Conservation (phyloP, 352 stramenopile species). For the Globisporangium sylvaticum region DNA sequence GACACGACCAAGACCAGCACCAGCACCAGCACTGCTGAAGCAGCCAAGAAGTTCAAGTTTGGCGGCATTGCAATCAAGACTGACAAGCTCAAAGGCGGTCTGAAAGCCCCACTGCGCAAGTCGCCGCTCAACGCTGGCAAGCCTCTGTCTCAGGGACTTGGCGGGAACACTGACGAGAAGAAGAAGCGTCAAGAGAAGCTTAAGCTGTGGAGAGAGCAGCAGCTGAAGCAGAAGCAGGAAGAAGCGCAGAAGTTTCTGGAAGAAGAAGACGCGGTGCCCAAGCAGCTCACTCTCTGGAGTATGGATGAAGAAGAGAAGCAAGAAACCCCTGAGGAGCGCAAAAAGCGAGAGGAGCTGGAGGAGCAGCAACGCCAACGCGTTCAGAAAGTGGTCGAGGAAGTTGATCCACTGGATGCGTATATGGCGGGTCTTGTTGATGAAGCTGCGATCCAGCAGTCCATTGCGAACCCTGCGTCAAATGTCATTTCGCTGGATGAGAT, state of each 20-base stretch:
- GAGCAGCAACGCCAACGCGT: constrained; percentile 49
- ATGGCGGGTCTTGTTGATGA: constrained; percentile 84
- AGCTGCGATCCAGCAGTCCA: constrained; percentile 68
- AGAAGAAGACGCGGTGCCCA: constrained; percentile 65
- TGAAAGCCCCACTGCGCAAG: constrained; percentile 20
- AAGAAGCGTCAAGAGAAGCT: constrained; percentile 45
- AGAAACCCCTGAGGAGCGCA: constrained; percentile 45
- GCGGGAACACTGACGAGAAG: constrained; percentile 27
- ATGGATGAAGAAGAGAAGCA: constrained; percentile 63
- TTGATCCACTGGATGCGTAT: constrained; percentile 82
- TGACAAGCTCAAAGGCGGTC: constrained; percentile 19
- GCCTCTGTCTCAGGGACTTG: background rate
- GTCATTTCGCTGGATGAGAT: constrained; percentile 86
- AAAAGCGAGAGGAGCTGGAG: constrained; percentile 44
- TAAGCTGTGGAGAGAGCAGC: constrained; percentile 56
- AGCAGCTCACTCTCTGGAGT: constrained; percentile 57
- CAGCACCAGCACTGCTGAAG: constrained; percentile 12
- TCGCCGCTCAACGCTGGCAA: background rate
- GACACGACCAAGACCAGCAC: constrained; percentile 7
- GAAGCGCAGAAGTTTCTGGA: constrained; percentile 60
- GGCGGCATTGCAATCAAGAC: constrained; percentile 62
- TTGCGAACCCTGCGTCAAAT: constrained; percentile 62
- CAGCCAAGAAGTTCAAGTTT: constrained; percentile 63
- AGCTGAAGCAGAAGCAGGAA: constrained; percentile 58
- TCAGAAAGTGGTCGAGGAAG: constrained; percentile 73